Conservation (phyloP, 352 stramenopile genomes). For the Pythium phragmiticola region DNA sequence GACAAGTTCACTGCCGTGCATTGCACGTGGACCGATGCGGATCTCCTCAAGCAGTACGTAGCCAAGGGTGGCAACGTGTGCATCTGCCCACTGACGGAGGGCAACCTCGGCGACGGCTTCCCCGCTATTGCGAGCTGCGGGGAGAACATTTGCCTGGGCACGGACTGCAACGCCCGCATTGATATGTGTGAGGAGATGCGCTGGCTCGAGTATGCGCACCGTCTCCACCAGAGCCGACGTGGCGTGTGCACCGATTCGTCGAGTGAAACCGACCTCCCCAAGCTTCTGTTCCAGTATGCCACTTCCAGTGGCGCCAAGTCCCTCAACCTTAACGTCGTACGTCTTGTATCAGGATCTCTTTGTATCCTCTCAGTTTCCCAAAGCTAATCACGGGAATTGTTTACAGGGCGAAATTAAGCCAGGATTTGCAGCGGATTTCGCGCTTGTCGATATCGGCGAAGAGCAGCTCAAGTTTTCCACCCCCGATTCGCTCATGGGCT, state of each 20-base stretch:
- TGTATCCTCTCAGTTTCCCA: no score
- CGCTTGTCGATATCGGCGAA: slow-evolving; percentile 62
- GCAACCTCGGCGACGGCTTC: slow-evolving; percentile 71
- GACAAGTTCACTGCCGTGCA: slow-evolving; percentile 78
- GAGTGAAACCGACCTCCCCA: slow-evolving; percentile 53
- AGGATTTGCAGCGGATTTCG: slow-evolving; percentile 67
- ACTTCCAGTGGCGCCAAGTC: slow-evolving; percentile 65
- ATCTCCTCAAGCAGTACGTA: slow-evolving; percentile 56
- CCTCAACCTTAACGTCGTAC: slow-evolving; percentile 68
- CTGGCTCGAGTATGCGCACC: slow-evolving; percentile 76
- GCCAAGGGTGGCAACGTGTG: slow-evolving; percentile 66
- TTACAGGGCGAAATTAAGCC: slow-evolving; percentile 63
- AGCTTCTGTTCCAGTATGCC: slow-evolving; percentile 65
- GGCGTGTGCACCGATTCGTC: slow-evolving; percentile 62
- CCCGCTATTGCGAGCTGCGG: slow-evolving; percentile 64
- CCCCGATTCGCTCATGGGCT: slow-evolving; percentile 51
- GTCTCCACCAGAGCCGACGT: slow-evolving; percentile 59
- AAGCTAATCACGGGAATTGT: no score
- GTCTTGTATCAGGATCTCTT: slow-evolving; percentile 7
- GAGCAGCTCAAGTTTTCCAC: slow-evolving; percentile 71
- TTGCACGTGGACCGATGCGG: slow-evolving; percentile 67
- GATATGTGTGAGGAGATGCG: slow-evolving; percentile 86
- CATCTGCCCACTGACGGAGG: slow-evolving; percentile 74
- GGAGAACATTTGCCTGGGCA: slow-evolving; percentile 66
- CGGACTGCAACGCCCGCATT: slow-evolving; percentile 77